Evolutionary conservation across 352 stramenopile genomes (phyloP), one percentile per base, ranked within the genome.

Genomic region (Globisporangium radiosum): DNA sequence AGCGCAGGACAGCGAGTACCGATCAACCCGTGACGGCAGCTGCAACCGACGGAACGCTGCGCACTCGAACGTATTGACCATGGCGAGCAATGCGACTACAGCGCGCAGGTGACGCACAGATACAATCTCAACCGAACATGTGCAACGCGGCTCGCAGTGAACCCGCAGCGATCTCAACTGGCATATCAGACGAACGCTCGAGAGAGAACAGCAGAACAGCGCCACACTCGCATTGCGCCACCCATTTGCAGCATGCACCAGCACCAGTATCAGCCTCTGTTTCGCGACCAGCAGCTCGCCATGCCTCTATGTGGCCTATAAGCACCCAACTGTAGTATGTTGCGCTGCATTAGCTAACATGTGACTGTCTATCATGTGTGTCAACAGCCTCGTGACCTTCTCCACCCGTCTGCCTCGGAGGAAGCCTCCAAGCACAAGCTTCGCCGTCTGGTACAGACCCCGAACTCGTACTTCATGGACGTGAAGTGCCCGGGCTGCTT

Each of bases 401-500:
- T 99, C 72, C 86, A 99, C 88, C 97, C 97, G 53, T 88, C 90
- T 66, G 79, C 94, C 62, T 94, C 95, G 64, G 78, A 96, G 50
- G 97, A 99, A 87, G 90, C 91, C 71, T 87, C 81, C 68, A 98
- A 98, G 77, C 97, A 99, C 95, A 99, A 99, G 95, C 90, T 99
- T 64, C 99, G 99, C 78, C 90, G 97, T 70, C 89, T 99, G 70
- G 96, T 99, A 78, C 97, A 99, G 87, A 91, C 87, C 63, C 97
- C 97, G 56, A 99, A 99, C 91, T 98, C 88, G 70, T 99, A 98
- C 82, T 98, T 98, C 78, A 98, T 98, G 95, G 97, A 99, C 78
- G 98, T 99, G 63, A 99, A 99, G 81, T 99, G 97, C 87, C 96
- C 96, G 52, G 97, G 97, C 75, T 99, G 97, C 93, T 99, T 99